A percentile compares a stretch with the other conserved stretches of the same genome.
Evolutionary conservation across 208 protist species (phyloP).

Genomic region (Sergeia podlipaevii): DNA sequence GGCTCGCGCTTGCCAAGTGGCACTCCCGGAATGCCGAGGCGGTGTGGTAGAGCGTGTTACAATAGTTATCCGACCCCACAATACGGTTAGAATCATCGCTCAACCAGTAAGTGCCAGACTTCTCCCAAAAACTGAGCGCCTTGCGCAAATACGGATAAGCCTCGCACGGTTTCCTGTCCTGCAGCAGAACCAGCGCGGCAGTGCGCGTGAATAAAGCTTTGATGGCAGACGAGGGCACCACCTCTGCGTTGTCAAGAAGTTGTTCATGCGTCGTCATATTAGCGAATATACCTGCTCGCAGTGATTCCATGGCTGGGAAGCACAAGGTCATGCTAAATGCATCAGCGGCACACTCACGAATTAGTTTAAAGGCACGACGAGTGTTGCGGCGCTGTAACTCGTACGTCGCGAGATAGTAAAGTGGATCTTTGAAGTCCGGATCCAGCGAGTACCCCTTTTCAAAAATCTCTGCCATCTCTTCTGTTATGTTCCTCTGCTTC

Average conservation of each 20-base stretch:
- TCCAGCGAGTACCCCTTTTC: constrained; percentile 27
- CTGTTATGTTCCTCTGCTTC: constrained; percentile 11
- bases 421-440: constrained; percentile 20
- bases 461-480: constrained; percentile 22
- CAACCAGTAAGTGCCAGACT: constrained; percentile 17
- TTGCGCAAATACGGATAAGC: constrained; percentile 4
- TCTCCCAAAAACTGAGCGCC: constrained; percentile 19
- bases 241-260: constrained; percentile 25
- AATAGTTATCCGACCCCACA: constrained; percentile 9
- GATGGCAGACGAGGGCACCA: constrained; percentile 2
- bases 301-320: constrained; percentile 12
- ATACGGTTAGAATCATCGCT: constrained; percentile 9
- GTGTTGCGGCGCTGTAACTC: constrained; percentile 21
- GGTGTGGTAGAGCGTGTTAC: constrained; percentile 26
- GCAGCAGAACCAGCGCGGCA: constrained; percentile 6
- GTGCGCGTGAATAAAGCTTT: neutral
- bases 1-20: neutral
- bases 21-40: neutral
- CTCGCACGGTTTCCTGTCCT: constrained; percentile 4
- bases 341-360: constrained; percentile 29
- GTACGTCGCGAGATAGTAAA: constrained; percentile 42
- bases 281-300: constrained; percentile 23
- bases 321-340: constrained; percentile 25
- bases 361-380: constrained; percentile 18
- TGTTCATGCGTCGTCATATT: constrained; percentile 32